Evolutionary conservation across 2,329 filamentous ascomycete genomes (phyloP).

Genomic region (Aspergillus uvarum): DNA sequence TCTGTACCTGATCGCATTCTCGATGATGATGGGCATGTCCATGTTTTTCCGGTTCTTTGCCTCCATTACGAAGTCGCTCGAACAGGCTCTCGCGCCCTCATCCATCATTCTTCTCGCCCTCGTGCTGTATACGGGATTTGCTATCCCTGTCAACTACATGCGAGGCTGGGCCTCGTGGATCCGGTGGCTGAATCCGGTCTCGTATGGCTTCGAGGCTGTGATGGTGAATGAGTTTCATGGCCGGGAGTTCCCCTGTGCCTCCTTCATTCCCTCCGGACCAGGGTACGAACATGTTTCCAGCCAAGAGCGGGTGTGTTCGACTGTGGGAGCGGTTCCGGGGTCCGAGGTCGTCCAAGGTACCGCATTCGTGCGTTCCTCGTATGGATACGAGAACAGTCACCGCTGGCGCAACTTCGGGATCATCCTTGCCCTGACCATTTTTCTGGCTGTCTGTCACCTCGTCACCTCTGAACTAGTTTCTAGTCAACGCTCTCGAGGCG

Average conservation of each 20-base stretch:
- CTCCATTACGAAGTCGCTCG: slow-evolving; percentile 65
- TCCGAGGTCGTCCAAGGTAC: slow-evolving; percentile 57
- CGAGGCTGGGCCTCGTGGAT: slow-evolving; percentile 77
- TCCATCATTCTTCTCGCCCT: slow-evolving; percentile 43
- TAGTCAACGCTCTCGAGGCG: neutral
- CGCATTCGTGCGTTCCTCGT: slow-evolving; percentile 54
- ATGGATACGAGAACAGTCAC: slow-evolving; percentile 58
- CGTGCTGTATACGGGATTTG: slow-evolving; percentile 49
- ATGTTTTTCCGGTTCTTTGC: slow-evolving; percentile 79
- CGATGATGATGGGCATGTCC: slow-evolving; percentile 71
- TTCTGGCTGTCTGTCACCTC: neutral
- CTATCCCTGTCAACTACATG: slow-evolving; percentile 56
- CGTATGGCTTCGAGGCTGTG: slow-evolving; percentile 76
- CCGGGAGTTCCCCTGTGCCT: slow-evolving; percentile 57
- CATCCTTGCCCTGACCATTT: slow-evolving; percentile 43
- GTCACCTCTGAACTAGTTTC: neutral
- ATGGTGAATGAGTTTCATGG: slow-evolving; percentile 79
- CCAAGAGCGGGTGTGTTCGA: slow-evolving; percentile 55
- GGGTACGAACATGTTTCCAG: slow-evolving; percentile 40
- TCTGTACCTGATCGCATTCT: slow-evolving; percentile 73
- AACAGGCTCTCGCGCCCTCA: slow-evolving; percentile 54
- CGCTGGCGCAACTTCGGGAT: slow-evolving; percentile 71
- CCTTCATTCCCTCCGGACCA: slow-evolving; percentile 41
- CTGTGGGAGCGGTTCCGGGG: slow-evolving; percentile 58
- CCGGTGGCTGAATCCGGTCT: slow-evolving; percentile 73